Percentiles rank a stretch among this genome's conserved stretches.
Conservation (phyloP, 106 monocot genomes). For the Agapanthus africanus region DNA sequence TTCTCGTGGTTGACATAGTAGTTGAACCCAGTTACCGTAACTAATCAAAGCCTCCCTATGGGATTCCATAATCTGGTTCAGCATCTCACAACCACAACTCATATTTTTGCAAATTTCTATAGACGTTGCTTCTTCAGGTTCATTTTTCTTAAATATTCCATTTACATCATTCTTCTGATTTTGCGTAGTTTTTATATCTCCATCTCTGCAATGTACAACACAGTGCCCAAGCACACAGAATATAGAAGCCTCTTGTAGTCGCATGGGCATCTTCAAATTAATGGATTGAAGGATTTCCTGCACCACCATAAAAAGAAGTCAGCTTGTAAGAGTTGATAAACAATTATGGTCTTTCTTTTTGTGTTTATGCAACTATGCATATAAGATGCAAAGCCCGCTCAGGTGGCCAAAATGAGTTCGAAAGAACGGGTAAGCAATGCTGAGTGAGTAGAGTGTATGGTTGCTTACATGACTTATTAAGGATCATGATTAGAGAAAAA, state of each 20-base stretch:
- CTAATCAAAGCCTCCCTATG: conserved; percentile 21
- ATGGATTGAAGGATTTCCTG: conserved; percentile 48
- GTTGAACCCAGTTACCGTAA: conserved; percentile 48
- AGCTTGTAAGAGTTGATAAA: background rate
- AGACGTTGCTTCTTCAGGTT: background rate
- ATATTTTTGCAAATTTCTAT: conserved; percentile 4
- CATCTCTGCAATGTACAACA: conserved; percentile 4
- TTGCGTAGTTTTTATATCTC: conserved; percentile 5
- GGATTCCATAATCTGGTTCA: conserved; percentile 18
- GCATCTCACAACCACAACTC: conserved; percentile 33
- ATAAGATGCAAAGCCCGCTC: background rate
- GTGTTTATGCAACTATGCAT: background rate
- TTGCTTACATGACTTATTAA: background rate
- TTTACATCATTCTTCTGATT: background rate
- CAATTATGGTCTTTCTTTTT: background rate
- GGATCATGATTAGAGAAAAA: background rate
- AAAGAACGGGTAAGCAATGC: background rate
- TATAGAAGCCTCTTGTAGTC: conserved; percentile 38
- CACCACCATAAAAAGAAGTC: background rate
- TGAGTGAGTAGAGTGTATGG: background rate
- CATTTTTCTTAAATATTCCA: conserved; percentile 11
- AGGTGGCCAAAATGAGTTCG: background rate
- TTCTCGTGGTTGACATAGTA: conserved; percentile 9
- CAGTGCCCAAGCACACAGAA: conserved; percentile 55
- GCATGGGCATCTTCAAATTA: conserved; percentile 43